Base-by-base conservation (phyloP, 139 green algal genomes). In the Chlamydomonas sphaeroides region DNA sequence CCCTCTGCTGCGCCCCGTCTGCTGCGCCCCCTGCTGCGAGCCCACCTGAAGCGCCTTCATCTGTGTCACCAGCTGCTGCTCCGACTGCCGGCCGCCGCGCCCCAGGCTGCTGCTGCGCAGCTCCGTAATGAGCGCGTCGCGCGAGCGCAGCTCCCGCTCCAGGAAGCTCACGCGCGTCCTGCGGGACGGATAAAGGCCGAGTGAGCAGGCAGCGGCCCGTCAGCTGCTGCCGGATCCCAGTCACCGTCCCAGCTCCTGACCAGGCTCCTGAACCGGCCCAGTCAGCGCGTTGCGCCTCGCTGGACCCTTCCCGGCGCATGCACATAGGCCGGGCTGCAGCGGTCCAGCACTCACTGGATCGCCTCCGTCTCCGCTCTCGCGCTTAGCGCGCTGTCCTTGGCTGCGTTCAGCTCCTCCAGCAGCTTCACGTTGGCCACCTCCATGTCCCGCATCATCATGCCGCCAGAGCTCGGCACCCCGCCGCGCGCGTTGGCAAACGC, bases 321-420 rank as follows among this genome's bases (percentile, higher is more conserved):
- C n/a, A n/a, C n/a, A n/a, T n/a, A n/a, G n/a, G n/a, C n/a, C n/a
- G n/a, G n/a, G n/a, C n/a, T n/a, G n/a, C n/a, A n/a, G n/a, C n/a
- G n/a, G n/a, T n/a, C 18, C 39, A 21, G 30, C 42, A 75, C 77
- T 76, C 51, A 84, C 77, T 76, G 65, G 42, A 84, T 18, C 65
- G 77, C 77, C 65, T 84, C 77, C 33, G 77, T 23, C 77, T 84
- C 77, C 35, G 77, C 77, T 36, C n/a, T 42, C 5, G 77, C 65
- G 39, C 65, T 32, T 49, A 84, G 49, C 36, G 48, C 45, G 21
- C 39, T n/a, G 45, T 84, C 49, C 65, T 42, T 66, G 26, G 77
- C 48, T 25, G 30, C 35, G 17, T 67, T 57, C 35, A 84, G 65
- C 23, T 75, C 77, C 65, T 84, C 75, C 42, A 82, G 45, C 61